phyloP scores from a whole-genome alignment of 2,329 filamentous ascomycete species.

The Ciborinia camelliae region DNA sequence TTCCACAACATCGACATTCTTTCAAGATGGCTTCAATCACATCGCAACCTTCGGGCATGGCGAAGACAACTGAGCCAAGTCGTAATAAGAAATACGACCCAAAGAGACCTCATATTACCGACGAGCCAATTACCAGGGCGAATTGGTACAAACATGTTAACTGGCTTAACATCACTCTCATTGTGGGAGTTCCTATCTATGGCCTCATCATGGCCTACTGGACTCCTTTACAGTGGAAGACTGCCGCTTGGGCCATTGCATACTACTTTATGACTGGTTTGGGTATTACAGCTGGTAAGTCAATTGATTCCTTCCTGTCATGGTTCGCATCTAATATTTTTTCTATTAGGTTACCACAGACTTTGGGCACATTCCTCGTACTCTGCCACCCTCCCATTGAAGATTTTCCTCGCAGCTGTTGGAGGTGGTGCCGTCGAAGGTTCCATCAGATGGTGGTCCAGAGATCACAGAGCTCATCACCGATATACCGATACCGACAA shows the following conservation, averaged over 20 bases:
- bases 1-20: conserved; percentile 21
- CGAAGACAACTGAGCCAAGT: conserved; percentile 31
- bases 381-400: conserved; percentile 70
- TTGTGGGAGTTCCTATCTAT: conserved; percentile 70
- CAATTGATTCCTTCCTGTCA: not conserved
- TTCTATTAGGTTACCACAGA: conserved; percentile 64
- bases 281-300: conserved; percentile 72
- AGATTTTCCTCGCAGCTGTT: conserved; percentile 77
- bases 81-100: conserved; percentile 46
- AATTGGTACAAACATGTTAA: conserved; percentile 95
- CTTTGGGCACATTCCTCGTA: conserved; percentile 85
- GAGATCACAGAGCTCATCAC: conserved; percentile 84
- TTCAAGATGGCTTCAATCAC: conserved; percentile 19
- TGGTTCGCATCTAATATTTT: conserved; percentile 1
- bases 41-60: conserved; percentile 32
- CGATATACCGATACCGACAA: conserved; percentile 90
- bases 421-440: conserved; percentile 82
- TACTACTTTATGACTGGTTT: conserved; percentile 86
- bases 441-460: conserved; percentile 85
- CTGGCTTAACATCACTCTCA: conserved; percentile 85
- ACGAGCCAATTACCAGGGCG: conserved; percentile 70
- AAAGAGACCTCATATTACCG: conserved; percentile 82
- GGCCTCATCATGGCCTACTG: conserved; percentile 74
- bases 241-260: conserved; percentile 66
- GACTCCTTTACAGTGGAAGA: conserved; percentile 71